Evolutionary conservation across 2,329 filamentous ascomycete genomes (phyloP), one percentile per base, ranked within the genome.

Genomic region (Pestalotiopsis fici): DNA sequence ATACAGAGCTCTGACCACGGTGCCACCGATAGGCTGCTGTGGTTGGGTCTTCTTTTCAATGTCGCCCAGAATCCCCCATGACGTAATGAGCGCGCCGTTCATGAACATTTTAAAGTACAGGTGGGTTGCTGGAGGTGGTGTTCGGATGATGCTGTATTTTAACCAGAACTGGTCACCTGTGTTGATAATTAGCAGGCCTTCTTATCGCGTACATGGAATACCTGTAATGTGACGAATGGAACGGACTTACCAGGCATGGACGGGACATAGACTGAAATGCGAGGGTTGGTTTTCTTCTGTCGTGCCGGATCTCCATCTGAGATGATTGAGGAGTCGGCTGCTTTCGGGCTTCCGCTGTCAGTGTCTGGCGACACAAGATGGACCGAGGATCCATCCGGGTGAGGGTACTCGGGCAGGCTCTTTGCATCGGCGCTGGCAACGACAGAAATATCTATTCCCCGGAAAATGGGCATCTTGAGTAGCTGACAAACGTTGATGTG

Each of bases 91-190:
- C 18, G 83, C 81, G 18, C 86, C 86, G 69, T 90, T 89, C 73
- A 89, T 82, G 66, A 79, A 80, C 64, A 89, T 75, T 71, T 86
- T 88, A 77, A 89, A 89, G 75, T 85, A 87, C 11, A 88, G 74
- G 69, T 81, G 83, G 64, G 73, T 77, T 50, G 79, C 76, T 21
- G 74, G 78, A 2, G 72, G 71, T 1, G 77, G 77, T 1, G 75
- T 70, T 56, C 74, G 77, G 59, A 74, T 74, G 68, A 88, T 73
- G 5, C 73, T 74, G 71, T 88, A 89, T 35, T 81, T 80, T 55
- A 90, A 75, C 71, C 81, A 83, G 68, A 89, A 89, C n/a, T 82
- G 83, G 15, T 82, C 79, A 2, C 83, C 86, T 88, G 61, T 4
- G 15, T 9, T 9, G 28, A 35, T 35, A 4, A 21, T 50, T 72